These are phyloP conservation scores for Cudoniella acicularis DNA, from an alignment of 495 filamentous ascomycete genomes.

Conservation along the genomic window DNA sequence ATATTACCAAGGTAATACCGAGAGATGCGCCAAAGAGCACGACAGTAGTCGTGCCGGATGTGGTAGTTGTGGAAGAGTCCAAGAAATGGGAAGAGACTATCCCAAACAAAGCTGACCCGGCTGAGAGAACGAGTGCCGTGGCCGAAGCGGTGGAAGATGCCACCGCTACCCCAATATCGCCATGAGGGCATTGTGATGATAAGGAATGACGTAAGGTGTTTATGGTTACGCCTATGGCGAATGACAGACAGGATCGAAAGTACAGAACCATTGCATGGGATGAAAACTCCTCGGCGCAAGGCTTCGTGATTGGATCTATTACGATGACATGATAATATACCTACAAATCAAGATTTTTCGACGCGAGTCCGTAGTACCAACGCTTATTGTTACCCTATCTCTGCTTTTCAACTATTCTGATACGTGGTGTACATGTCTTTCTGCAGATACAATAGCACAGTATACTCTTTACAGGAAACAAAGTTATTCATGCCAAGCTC, in stretches of 20 bases:
- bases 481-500: no score
- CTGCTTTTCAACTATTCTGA: no score
- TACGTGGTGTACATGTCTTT: no score
- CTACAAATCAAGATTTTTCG: not conserved
- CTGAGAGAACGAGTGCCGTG: constrained; percentile 9
- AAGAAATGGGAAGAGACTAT: constrained; percentile 43
- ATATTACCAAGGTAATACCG: not conserved
- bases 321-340: not conserved
- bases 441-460: no score
- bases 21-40: not conserved
- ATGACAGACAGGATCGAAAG: not conserved
- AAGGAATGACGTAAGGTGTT: not conserved
- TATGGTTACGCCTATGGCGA: not conserved
- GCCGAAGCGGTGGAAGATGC: constrained; percentile 23
- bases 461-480: no score
- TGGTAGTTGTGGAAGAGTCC: constrained; percentile 3
- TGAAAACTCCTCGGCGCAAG: not conserved
- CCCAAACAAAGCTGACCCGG: constrained; percentile 5
- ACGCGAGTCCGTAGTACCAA: no score
- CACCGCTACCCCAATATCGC: constrained; percentile 8
- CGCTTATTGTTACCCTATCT: no score
- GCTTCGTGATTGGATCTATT: not conserved
- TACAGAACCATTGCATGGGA: constrained; percentile 3
- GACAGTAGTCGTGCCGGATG: not conserved
- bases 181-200: not conserved